phyloP scores from a whole-genome alignment of 305 asterid species.

The Fraxinus dipetala region DNA sequence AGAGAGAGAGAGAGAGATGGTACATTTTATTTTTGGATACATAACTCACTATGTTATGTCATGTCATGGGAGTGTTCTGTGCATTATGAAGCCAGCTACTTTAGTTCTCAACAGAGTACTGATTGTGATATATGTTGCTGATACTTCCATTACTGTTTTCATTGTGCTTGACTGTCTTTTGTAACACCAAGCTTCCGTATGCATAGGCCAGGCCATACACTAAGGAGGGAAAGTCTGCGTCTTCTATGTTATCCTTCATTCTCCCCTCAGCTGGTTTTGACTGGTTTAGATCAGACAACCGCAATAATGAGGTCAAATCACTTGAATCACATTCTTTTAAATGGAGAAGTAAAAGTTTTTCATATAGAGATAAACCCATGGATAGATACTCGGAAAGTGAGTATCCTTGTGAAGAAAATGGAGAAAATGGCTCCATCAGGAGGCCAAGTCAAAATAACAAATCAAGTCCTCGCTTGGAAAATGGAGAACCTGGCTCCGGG shows the following conservation, averaged over 20 bases:
- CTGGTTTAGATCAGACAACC: constrained; percentile 38
- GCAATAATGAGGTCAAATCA: constrained; percentile 37
- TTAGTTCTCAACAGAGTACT: not conserved
- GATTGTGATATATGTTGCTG: not conserved
- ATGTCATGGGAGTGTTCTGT: not conserved
- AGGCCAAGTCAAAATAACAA: constrained; percentile 20
- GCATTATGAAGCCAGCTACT: not conserved
- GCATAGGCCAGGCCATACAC: constrained; percentile 60
- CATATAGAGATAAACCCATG: constrained; percentile 61
- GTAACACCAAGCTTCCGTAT: constrained; percentile 37
- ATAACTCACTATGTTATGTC: not conserved
- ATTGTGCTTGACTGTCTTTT: constrained; percentile 12
- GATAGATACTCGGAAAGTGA: constrained; percentile 42
- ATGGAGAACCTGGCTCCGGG: constrained; percentile 55
- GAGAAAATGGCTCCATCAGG: constrained; percentile 20
- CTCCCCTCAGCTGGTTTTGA: constrained; percentile 60
- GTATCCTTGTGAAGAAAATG: constrained; percentile 23
- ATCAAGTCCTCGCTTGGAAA: constrained; percentile 29
- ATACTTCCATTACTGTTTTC: not conserved
- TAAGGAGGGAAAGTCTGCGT: constrained; percentile 55
- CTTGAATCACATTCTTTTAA: constrained; percentile 51
- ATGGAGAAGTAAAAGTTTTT: constrained; percentile 72
- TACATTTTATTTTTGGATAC: not conserved
- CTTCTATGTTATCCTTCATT: constrained; percentile 55
- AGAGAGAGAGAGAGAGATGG: not conserved